These are phyloP conservation scores for Luffa acutangula DNA, from an alignment of 306 rosid genomes.

Conservation along the genomic window DNA sequence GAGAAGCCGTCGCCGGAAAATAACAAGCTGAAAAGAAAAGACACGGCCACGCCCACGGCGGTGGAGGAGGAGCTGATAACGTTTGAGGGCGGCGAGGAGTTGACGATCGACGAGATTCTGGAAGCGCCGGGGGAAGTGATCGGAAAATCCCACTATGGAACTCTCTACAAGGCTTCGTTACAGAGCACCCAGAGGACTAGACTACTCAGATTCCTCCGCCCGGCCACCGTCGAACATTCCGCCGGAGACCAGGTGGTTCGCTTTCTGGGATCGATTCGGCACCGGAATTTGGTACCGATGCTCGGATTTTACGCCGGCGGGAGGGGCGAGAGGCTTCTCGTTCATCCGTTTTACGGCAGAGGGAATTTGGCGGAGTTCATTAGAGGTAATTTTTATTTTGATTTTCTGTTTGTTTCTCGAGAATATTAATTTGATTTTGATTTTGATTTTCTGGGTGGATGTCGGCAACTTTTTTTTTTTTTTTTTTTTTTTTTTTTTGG, in stretches of 20 bases:
- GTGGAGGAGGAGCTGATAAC: constrained; percentile 42
- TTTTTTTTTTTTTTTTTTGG: not conserved
- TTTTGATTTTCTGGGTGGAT: not conserved
- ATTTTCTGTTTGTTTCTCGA: not conserved
- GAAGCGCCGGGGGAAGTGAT: constrained; percentile 98
- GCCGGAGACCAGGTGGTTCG: not conserved
- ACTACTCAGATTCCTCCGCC: constrained; percentile 78
- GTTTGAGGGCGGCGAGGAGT: constrained; percentile 64
- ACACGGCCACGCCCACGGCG: constrained; percentile 15
- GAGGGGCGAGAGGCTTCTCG: constrained; percentile 91
- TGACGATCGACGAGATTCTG: constrained; percentile 62
- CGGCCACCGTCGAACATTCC: constrained; percentile 42
- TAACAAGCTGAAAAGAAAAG: constrained; percentile 13
- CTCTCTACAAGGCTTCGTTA: constrained; percentile 70
- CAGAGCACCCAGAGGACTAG: constrained; percentile 47
- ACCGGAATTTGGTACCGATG: constrained; percentile 25
- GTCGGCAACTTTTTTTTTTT: not conserved
- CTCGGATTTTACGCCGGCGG: constrained; percentile 85
- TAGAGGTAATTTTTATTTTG: constrained; percentile 36
- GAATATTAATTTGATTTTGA: not conserved
- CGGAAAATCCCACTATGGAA: constrained; percentile 81
- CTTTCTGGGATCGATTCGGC: constrained; percentile 21
- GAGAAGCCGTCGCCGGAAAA: constrained; percentile 52
- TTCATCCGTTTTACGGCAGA: constrained; percentile 63
- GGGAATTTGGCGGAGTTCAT: constrained; percentile 73